Evolutionary conservation across 1,139 yeast genomes (phyloP).

Genomic region (Tardiomyces depauwii): DNA sequence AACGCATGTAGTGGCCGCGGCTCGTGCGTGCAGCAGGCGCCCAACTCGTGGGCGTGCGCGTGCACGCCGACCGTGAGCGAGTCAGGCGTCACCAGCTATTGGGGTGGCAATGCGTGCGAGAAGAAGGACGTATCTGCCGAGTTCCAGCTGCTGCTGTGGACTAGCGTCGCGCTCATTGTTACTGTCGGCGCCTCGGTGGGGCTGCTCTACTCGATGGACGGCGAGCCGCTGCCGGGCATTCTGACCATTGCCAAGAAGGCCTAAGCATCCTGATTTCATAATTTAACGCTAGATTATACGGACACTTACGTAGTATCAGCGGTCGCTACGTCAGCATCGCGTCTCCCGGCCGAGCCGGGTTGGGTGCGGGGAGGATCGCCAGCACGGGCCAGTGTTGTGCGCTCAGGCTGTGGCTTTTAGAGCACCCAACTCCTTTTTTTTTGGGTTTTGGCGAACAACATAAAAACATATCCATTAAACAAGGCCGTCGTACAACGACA

Average conservation of each 20-base stretch:
- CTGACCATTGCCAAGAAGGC: slow-evolving; percentile 45
- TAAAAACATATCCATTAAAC: slow-evolving; percentile 18
- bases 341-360: too few species aligned
- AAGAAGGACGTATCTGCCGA: slow-evolving; percentile 55
- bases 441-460: too few species aligned
- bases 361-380: too few species aligned
- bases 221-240: slow-evolving; percentile 57
- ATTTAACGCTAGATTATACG: too few species aligned
- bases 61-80: slow-evolving; percentile 43
- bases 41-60: slow-evolving; percentile 38
- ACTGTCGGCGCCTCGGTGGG: slow-evolving; percentile 43
- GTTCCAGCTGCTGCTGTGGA: slow-evolving; percentile 60
- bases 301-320: too few species aligned
- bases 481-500: slow-evolving; percentile 51
- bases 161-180: slow-evolving; percentile 37
- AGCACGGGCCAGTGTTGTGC: too few species aligned
- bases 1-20: not conserved
- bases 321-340: too few species aligned
- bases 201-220: slow-evolving; percentile 42
- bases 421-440: too few species aligned
- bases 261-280: not conserved
- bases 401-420: too few species aligned
- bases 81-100: slow-evolving; percentile 41
- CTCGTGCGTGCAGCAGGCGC: not conserved
- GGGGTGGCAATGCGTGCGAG: slow-evolving; percentile 60